A percentile compares a stretch with the other conserved stretches of the same genome.
Evolutionary conservation across 495 filamentous ascomycete species (phyloP).

Genomic region (Beverwykella pulmonaria): DNA sequence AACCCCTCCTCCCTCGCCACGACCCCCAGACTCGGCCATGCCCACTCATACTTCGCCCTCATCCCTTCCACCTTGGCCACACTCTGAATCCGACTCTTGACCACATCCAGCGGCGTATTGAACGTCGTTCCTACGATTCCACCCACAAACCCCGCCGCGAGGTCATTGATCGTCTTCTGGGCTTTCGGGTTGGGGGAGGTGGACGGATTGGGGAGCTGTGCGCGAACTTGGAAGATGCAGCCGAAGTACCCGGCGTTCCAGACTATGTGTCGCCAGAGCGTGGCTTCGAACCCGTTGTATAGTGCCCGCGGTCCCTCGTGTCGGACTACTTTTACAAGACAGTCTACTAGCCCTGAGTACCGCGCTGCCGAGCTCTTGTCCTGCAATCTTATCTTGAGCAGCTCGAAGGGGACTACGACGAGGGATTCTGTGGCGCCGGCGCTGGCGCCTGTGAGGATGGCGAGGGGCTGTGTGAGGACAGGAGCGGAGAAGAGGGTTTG

Average conservation of each 20-base stretch:
- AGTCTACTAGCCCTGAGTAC: slow-evolving; percentile 29
- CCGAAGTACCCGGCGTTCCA: slow-evolving; percentile 36
- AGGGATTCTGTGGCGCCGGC: slow-evolving; percentile 29
- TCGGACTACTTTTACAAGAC: slow-evolving; percentile 23
- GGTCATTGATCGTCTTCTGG: slow-evolving; percentile 30
- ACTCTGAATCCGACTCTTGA: slow-evolving; percentile 34
- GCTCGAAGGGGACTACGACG: slow-evolving; percentile 34
- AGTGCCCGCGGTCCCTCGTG: slow-evolving; percentile 26
- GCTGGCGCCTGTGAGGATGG: slow-evolving; percentile 31
- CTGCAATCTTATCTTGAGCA: slow-evolving; percentile 33
- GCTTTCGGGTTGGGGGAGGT: slow-evolving; percentile 7
- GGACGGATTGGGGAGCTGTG: slow-evolving; percentile 14
- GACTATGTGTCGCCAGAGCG: slow-evolving; percentile 34
- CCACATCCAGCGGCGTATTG: slow-evolving; percentile 33
- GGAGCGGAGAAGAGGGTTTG: slow-evolving; percentile 22
- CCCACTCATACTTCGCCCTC: slow-evolving; percentile 30
- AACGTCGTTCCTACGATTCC: slow-evolving; percentile 33
- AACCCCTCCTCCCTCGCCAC: slow-evolving; percentile 32
- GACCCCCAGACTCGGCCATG: slow-evolving; percentile 30
- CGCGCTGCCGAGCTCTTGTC: slow-evolving; percentile 24
- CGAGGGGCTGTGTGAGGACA: slow-evolving; percentile 21
- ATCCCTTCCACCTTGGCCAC: slow-evolving; percentile 28
- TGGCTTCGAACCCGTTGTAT: slow-evolving; percentile 33
- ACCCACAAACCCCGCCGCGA: slow-evolving; percentile 30
- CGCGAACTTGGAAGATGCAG: slow-evolving; percentile 31